These are phyloP conservation scores for Elsinoe batatas DNA, from an alignment of 2,329 filamentous ascomycete genomes.

Conservation along the genomic window DNA sequence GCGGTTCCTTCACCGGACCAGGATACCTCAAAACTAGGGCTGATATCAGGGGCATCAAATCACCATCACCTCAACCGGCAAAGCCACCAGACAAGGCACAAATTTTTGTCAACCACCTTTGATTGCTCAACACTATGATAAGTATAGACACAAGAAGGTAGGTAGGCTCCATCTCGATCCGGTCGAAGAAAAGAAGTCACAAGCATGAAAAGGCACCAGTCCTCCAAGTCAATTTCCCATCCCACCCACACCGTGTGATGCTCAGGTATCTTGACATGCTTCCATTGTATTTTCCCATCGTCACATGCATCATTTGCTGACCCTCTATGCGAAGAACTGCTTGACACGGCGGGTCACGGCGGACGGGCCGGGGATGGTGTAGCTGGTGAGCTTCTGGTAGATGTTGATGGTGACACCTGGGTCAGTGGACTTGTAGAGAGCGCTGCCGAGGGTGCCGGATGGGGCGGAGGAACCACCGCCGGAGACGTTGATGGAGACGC, in stretches of 20 bases:
- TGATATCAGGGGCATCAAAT: background rate
- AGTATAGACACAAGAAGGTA: constrained; percentile 8
- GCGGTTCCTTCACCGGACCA: too few relatives aligned
- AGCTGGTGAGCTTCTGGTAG: constrained; percentile 40
- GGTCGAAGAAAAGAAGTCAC: background rate
- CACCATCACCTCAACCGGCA: background rate
- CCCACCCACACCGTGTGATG: background rate
- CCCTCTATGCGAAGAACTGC: constrained; percentile 9
- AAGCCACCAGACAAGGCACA: too few relatives aligned
- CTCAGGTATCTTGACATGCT: constrained; percentile 1
- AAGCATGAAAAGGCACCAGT: constrained; percentile 4
- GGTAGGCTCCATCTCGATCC: constrained; percentile 4
- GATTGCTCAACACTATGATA: constrained; percentile 4
- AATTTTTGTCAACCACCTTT: background rate
- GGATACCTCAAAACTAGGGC: too few relatives aligned
- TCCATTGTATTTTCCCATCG: background rate
- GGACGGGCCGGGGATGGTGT: constrained; percentile 44
- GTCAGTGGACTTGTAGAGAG: constrained; percentile 49
- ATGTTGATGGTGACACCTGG: constrained; percentile 51
- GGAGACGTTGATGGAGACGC: constrained; percentile 52
- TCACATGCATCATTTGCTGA: background rate
- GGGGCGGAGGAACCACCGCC: constrained; percentile 42
- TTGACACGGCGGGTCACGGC: constrained; percentile 17
- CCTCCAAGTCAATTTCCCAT: background rate
- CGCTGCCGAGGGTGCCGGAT: constrained; percentile 41